phyloP scores from a whole-genome alignment of 331 rosid genomes.

The Rhamnella rubrinervis region DNA sequence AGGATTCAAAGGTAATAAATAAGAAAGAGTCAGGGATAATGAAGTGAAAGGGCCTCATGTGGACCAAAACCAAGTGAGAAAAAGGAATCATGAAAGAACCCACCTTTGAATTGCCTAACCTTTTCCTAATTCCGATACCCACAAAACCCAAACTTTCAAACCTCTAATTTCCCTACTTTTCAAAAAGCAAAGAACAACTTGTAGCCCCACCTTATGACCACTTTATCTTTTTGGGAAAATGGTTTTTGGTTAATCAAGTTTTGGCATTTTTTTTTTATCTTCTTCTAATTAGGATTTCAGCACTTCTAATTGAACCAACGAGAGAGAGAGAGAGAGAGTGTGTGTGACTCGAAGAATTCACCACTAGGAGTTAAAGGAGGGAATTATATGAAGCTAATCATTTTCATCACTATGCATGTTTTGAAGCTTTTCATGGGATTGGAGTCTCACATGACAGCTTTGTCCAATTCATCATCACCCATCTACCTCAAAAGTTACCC shows the following conservation, averaged over 20 bases:
- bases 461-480: constrained; percentile 32
- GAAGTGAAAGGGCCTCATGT: constrained; percentile 3
- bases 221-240: constrained; percentile 44
- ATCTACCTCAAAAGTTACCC: constrained; percentile 10
- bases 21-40: background rate
- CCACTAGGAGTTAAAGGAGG: no score
- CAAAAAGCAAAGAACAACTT: constrained; percentile 50
- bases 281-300: no score
- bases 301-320: no score
- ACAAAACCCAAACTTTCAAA: constrained; percentile 49
- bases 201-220: constrained; percentile 29
- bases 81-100: constrained; percentile 50
- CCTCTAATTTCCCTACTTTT: constrained; percentile 60
- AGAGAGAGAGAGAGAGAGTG: no score
- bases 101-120: constrained; percentile 46
- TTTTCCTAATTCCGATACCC: constrained; percentile 75
- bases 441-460: constrained; percentile 38
- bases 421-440: constrained; percentile 47
- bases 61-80: constrained; percentile 41
- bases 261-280: constrained; percentile 13
- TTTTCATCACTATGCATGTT: constrained; percentile 40
- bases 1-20: constrained; percentile 26
- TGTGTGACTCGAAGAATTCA: no score
- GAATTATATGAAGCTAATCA: constrained; percentile 51
- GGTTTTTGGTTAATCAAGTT: constrained; percentile 25